Conservation (phyloP, 1,284 basidiomycete species). For the Moniliophthora roreri region DNA sequence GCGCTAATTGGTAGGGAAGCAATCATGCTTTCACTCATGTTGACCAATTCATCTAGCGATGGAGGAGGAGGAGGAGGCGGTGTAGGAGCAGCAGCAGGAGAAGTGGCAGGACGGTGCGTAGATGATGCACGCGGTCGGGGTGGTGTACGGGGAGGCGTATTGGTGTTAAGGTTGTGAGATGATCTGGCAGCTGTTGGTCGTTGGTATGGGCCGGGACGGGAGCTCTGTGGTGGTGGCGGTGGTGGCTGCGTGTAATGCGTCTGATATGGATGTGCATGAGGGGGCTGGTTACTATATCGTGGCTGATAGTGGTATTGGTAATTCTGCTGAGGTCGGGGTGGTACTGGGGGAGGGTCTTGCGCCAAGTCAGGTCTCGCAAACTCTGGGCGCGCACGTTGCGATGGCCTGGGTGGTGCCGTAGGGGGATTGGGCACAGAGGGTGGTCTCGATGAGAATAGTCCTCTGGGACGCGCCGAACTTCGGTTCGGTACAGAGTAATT, state of each 20-base stretch:
- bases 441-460: slow-evolving; percentile 42
- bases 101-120: slow-evolving; percentile 8
- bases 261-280: too few relatives aligned
- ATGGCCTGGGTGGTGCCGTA: slow-evolving; percentile 29
- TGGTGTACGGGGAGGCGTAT: slow-evolving; percentile 9
- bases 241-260: slow-evolving; percentile 4
- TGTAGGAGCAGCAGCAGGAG: slow-evolving; percentile 23
- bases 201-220: slow-evolving; percentile 21
- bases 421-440: slow-evolving; percentile 20
- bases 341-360: slow-evolving; percentile 29
- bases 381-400: slow-evolving; percentile 24
- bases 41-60: slow-evolving; percentile 61
- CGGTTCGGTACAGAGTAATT: slow-evolving; percentile 63
- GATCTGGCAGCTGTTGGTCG: slow-evolving; percentile 13
- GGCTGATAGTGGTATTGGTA: slow-evolving; percentile 4
- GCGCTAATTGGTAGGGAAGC: slow-evolving; percentile 59
- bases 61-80: slow-evolving; percentile 29
- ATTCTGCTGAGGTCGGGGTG: slow-evolving; percentile 27
- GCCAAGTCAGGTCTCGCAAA: slow-evolving; percentile 45
- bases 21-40: slow-evolving; percentile 57
- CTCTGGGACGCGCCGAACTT: slow-evolving; percentile 41
- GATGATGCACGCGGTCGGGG: slow-evolving; percentile 17
- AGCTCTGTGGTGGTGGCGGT: slow-evolving; percentile 23
- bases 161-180: slow-evolving; percentile 21
- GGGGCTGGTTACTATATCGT: too few relatives aligned